Evolutionary conservation across 805 yeast species (phyloP), one percentile per base, ranked within the genome.

Genomic region (Blastobotrys robertii): DNA sequence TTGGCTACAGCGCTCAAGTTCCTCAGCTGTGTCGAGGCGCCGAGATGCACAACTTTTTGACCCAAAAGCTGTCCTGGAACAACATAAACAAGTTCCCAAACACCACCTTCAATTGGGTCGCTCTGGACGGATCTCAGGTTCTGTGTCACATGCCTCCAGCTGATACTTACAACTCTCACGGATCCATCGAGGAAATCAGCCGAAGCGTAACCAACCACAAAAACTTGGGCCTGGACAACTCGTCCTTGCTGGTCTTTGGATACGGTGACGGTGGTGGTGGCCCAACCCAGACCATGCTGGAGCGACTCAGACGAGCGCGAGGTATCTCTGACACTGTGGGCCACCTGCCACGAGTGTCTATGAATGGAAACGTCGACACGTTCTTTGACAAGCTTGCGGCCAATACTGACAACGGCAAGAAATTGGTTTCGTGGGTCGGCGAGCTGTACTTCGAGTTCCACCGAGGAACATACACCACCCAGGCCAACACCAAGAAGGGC

Each of bases 251-350:
- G 57, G 67, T 87, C 37, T 92, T 76, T 55, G 98, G 98, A 34
- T 80, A 81, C 54, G 98, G 98, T 55, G 98, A 90, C 60, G 98
- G 98, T 54, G 98, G 98, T 48, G 98, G 98, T 50, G 98, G 98
- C 6, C 97, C 98, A 37, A 80, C 85, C 5, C 82, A 81, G 34
- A 94, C 84, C 55, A 87, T 87, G 94, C 54, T 90, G 49, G 97
- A 92, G 58, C 86, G 86, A 59, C 69, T 90, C 57, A 77, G 97
- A 56, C 79, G 97, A 53, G 81, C 88, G 58, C 74, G 97, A 56
- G 96, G 97, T 12, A 64, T 88, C 47, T 73, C 88, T n/a, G 84
- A 90, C 56, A 80, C 81, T 5, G 81, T 81, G 8, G 94, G 92
- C 3, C 71, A 74, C 35, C 71, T 92, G 46, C 97, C 98, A 2